phyloP scores from a whole-genome alignment of 208 protist genomes.

The Spongospora subterranea region DNA sequence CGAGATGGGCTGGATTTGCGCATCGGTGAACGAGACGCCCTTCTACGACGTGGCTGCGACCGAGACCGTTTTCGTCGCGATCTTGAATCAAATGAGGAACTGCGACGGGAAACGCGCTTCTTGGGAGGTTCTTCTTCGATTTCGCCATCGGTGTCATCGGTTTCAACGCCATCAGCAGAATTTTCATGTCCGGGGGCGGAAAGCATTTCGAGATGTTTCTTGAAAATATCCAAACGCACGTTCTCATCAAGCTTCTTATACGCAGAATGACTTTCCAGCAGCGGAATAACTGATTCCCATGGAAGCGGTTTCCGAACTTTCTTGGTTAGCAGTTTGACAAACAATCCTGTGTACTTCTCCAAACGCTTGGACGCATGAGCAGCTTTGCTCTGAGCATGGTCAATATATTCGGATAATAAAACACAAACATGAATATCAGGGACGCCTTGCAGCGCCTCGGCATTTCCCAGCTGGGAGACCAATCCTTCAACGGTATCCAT shows the following conservation, averaged over 20 bases:
- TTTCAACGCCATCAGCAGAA: not conserved
- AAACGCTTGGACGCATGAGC: not conserved
- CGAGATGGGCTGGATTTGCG: not conserved
- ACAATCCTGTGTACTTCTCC: slow-evolving; percentile 30
- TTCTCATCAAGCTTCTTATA: slow-evolving; percentile 24
- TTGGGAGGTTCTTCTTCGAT: slow-evolving; percentile 37
- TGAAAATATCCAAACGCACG: not conserved
- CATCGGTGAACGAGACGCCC: slow-evolving; percentile 1
- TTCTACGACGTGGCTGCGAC: not conserved
- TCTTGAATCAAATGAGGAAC: slow-evolving; percentile 34
- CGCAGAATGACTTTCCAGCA: slow-evolving; percentile 2
- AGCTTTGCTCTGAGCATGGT: slow-evolving; percentile 30
- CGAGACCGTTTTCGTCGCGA: not conserved
- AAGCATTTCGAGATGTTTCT: not conserved
- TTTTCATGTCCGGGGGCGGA: not conserved
- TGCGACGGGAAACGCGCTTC: not conserved
- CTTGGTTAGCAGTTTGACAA: slow-evolving; percentile 23
- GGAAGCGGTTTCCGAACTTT: not conserved
- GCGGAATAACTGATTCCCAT: not conserved
- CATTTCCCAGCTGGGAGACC: not conserved
- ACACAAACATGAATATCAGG: slow-evolving; percentile 50
- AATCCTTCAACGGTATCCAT: slow-evolving; percentile 26
- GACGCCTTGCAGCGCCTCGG: slow-evolving; percentile 36
- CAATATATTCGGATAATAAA: slow-evolving; percentile 11
- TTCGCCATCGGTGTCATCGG: slow-evolving; percentile 18